Percentiles rank a stretch among this genome's conserved stretches.
Evolutionary conservation across 2,329 filamentous ascomycete species (phyloP).

Genomic region (Trichoderma pleuroti): DNA sequence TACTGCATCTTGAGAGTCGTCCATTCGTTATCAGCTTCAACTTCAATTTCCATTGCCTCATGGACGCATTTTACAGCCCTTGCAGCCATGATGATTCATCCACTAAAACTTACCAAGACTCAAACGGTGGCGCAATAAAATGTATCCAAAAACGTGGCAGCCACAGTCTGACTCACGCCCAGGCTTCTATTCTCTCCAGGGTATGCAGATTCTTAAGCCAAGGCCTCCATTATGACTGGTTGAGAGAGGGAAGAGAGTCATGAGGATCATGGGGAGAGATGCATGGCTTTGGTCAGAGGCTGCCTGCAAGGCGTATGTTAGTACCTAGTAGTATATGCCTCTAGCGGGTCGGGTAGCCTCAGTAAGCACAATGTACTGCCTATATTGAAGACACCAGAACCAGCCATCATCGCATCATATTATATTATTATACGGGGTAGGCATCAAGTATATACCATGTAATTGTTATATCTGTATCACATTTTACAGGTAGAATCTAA

Average conservation of each 20-base stretch:
- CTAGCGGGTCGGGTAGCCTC: constrained; percentile 14
- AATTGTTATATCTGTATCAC: neutral
- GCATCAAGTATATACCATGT: neutral
- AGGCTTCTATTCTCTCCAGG: neutral
- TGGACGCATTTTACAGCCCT: neutral
- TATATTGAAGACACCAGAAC: neutral
- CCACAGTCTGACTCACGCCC: neutral
- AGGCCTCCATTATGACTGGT: neutral
- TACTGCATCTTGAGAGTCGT: neutral
- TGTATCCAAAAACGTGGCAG: neutral
- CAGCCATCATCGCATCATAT: neutral
- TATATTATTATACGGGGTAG: neutral
- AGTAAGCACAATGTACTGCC: constrained; percentile 5
- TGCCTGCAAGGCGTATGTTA: neutral
- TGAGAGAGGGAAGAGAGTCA: neutral
- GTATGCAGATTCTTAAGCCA: neutral
- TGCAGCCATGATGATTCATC: constrained; percentile 11
- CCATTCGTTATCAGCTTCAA: neutral
- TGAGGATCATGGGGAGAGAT: neutral
- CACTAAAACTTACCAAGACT: constrained; percentile 11
- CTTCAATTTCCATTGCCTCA: neutral
- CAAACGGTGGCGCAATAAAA: neutral
- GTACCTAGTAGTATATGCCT: neutral
- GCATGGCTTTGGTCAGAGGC: neutral
- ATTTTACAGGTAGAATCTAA: neutral